These are phyloP conservation scores for Stipa capillata DNA, from an alignment of 176 grass and related monocot species.

Conservation along the genomic window DNA sequence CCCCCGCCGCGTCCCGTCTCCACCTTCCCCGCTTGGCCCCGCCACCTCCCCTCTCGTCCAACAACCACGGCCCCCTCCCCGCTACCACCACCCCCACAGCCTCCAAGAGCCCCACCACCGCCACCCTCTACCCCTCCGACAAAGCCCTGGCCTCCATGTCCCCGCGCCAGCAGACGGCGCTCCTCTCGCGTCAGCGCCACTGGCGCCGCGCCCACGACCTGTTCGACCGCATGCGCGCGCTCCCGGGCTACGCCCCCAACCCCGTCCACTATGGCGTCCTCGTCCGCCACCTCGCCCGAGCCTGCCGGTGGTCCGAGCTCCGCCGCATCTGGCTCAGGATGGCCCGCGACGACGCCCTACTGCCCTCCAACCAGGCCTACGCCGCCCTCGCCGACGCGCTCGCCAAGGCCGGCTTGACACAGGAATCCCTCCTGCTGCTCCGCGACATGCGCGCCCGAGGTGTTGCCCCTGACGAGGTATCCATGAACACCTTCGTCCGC, in stretches of 20 bases:
- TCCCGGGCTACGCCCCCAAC: conserved; percentile 41
- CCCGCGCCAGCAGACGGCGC: conserved; percentile 37
- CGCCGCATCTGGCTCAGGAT: conserved; percentile 37
- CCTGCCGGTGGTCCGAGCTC: conserved; percentile 47
- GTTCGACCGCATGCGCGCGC: conserved; percentile 43
- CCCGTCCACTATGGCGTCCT: conserved; percentile 51
- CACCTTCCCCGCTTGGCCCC: background rate
- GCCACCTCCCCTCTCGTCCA: conserved; percentile 6
- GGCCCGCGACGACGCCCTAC: conserved; percentile 22
- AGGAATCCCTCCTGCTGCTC: conserved; percentile 52
- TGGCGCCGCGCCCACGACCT: conserved; percentile 50
- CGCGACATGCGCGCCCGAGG: conserved; percentile 46
- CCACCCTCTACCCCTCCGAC: background rate
- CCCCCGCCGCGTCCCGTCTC: background rate
- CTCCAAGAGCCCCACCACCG: background rate
- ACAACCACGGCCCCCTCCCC: background rate
- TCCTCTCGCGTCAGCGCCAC: conserved; percentile 53
- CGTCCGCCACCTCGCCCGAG: conserved; percentile 52
- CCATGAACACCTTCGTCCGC: conserved; percentile 60
- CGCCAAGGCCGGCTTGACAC: conserved; percentile 47
- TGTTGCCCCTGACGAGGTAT: conserved; percentile 49
- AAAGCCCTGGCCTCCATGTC: conserved; percentile 27
- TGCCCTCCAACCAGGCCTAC: conserved; percentile 50
- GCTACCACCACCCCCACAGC: background rate
- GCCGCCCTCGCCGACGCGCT: conserved; percentile 58